These are phyloP conservation scores for Solanum corneliomulleri DNA, from an alignment of 257 asterid genomes.

Conservation along the genomic window DNA sequence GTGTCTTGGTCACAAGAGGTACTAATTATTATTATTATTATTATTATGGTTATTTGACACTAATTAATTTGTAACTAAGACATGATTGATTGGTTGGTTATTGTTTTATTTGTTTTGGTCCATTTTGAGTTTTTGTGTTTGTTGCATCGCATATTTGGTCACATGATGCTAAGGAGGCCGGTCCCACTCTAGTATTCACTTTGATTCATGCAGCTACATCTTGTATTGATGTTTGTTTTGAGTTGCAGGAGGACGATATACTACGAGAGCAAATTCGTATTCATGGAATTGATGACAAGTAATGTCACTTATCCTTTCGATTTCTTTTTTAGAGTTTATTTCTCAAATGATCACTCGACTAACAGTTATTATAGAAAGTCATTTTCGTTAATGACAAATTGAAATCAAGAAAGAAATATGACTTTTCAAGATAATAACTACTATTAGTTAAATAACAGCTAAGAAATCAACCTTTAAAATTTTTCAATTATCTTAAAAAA, in stretches of 20 bases:
- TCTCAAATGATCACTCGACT: no score
- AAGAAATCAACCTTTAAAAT: no score
- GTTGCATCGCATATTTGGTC: slow-evolving; percentile 3
- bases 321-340: no score
- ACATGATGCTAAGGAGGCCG: no score
- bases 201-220: no score
- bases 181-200: no score
- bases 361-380: no score
- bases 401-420: no score
- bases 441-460: no score
- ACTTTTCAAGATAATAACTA: no score
- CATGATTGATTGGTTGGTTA: background rate
- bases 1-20: slow-evolving; percentile 99
- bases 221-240: background rate
- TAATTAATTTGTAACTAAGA: background rate
- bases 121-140: background rate
- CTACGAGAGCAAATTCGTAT: slow-evolving; percentile 75
- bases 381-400: no score
- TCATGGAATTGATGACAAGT: slow-evolving; percentile 78
- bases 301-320: slow-evolving; percentile 12
- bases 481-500: background rate
- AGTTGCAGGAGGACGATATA: slow-evolving; percentile 85
- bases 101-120: background rate
- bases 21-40: background rate
- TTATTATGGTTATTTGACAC: background rate